Base-by-base conservation (phyloP, 352 stramenopile species). In the Phytophthora sansomeana region DNA sequence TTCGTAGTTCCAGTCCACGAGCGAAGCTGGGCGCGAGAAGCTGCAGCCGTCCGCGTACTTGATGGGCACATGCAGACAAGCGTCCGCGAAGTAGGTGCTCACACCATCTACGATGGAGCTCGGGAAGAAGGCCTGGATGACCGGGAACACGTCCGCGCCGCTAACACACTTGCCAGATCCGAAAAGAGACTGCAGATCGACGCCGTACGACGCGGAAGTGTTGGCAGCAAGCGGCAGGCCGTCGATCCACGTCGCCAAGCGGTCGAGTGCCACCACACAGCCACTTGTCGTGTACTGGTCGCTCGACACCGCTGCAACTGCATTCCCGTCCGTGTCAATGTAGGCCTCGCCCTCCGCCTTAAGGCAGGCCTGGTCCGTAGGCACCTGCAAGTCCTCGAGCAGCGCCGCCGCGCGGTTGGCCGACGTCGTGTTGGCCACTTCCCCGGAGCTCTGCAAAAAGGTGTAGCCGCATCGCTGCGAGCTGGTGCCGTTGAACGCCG, bases 391-490 rank as follows among this genome's bases (percentile, higher is more conserved):
- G n/a, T 78, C 69, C 14, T 67, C 41, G 17, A 87, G 57, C 19
- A 91, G n/a, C 16, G 74, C 69, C 9, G 54, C 53, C 19, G 84
- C 63, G 19, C 87, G 49, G 21, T 74, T 48, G 14, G 68, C 62
- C 13, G 78, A 76, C 1, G 74, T 63, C 2, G 78, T 83, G 48
- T 78, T 73, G 48, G 66, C 68, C 33, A 64, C 21, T 41, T 67
- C 58, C 0, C 56, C 57, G 5, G 54, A 52, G 32, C 55, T 83
- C 61, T 87, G 73, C 9, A 86, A 39, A 36, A 84, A 69, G 16
- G 80, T 84, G 63, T 65, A 87, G 32, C 78, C 82, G 55, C 82
- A 91, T 21, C 74, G 70, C 61, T 89, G 80, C 17, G 71, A 74
- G 63, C 55, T 72, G 16, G 70, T 69, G 28, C 67, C 68, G 30